Evolutionary conservation across 495 filamentous ascomycete genomes (phyloP).

Genomic region (Aspergillus asperescens): DNA sequence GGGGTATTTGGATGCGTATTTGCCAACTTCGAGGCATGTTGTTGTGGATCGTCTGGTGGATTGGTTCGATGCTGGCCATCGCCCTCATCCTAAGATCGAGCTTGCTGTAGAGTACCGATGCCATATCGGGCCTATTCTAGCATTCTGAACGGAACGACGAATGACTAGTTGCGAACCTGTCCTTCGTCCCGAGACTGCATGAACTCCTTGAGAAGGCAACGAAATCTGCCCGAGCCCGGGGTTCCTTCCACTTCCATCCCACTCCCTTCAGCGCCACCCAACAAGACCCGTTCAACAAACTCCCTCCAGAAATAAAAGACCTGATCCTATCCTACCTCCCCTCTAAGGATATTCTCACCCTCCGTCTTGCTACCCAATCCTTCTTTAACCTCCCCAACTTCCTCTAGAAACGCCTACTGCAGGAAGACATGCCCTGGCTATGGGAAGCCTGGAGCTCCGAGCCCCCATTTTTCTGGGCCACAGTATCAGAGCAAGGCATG

Average conservation of each 20-base stretch:
- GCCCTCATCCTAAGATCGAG: background rate
- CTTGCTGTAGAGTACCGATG: background rate
- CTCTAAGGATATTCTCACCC: background rate
- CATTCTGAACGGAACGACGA: background rate
- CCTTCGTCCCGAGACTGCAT: background rate
- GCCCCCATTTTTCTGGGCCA: constrained; percentile 10
- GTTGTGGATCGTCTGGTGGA: background rate
- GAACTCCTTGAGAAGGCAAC: background rate
- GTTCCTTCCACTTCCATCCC: no score
- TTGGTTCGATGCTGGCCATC: background rate
- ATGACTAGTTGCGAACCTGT: background rate
- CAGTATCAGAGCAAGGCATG: background rate
- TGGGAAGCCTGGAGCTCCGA: background rate
- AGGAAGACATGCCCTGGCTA: constrained; percentile 4
- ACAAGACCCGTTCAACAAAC: background rate
- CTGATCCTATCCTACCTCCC: background rate
- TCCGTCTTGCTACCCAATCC: background rate
- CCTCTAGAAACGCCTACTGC: background rate
- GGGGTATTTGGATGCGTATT: background rate
- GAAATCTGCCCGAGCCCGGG: background rate
- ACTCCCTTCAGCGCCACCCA: background rate
- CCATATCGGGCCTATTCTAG: no score
- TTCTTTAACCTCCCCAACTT: background rate
- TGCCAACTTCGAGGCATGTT: background rate
- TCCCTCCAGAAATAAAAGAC: background rate